A percentile compares a stretch with the other conserved stretches of the same genome.
Evolutionary conservation across 169 alveolate species (phyloP).

Genomic region (Cryptosporidium andersoni): DNA sequence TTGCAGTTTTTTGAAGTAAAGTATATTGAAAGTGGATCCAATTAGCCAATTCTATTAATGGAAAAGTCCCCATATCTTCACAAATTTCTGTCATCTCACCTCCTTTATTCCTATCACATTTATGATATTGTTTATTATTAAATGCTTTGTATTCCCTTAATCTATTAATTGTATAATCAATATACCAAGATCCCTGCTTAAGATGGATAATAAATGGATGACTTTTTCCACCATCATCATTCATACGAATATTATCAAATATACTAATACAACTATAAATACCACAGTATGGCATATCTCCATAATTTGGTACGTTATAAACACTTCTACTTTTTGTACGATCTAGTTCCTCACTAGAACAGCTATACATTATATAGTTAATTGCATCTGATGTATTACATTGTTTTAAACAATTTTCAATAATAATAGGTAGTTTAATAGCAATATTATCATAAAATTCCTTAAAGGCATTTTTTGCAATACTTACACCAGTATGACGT

Average conservation of each 20-base stretch:
- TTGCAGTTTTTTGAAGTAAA: slow-evolving; percentile 40
- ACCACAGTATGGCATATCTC: slow-evolving; percentile 52
- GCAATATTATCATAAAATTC: slow-evolving; percentile 35
- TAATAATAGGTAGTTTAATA: slow-evolving; percentile 19
- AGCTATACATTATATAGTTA: slow-evolving; percentile 81
- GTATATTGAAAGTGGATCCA: slow-evolving; percentile 32
- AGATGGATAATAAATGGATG: slow-evolving; percentile 67
- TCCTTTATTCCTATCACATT: not conserved
- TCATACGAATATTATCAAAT: slow-evolving; percentile 32
- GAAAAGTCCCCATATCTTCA: slow-evolving; percentile 1
- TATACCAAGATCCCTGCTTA: slow-evolving; percentile 68
- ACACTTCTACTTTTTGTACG: slow-evolving; percentile 81
- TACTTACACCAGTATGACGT: slow-evolving; percentile 30
- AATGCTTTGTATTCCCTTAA: slow-evolving; percentile 42
- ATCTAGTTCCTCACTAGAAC: slow-evolving; percentile 86
- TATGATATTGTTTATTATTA: slow-evolving; percentile 11
- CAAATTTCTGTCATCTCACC: not conserved
- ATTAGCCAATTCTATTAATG: slow-evolving; percentile 45
- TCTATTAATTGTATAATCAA: slow-evolving; percentile 43
- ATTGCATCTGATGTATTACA: slow-evolving; percentile 73
- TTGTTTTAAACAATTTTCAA: slow-evolving; percentile 10
- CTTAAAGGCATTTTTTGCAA: slow-evolving; percentile 33
- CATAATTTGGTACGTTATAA: slow-evolving; percentile 71
- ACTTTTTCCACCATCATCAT: slow-evolving; percentile 57
- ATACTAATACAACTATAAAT: slow-evolving; percentile 51